Evolutionary conservation across 2,329 filamentous ascomycete species (phyloP), one percentile per base, ranked within the genome.

Genomic region (Penicillium sp.): DNA sequence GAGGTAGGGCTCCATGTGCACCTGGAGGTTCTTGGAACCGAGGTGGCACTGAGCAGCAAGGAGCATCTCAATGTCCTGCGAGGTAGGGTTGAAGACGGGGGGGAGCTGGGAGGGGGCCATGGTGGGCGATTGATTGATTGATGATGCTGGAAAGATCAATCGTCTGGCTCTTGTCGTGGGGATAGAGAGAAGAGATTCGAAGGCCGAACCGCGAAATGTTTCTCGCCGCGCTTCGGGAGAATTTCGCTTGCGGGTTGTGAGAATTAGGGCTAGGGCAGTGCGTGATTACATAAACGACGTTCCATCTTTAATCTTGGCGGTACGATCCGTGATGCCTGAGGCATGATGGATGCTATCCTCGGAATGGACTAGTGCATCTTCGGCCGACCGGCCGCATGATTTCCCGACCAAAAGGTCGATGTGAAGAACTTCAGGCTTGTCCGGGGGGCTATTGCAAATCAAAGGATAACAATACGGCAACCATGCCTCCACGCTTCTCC

Each of bases 1-100:
- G 79, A 99, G 90, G 87, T 99, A 99, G 74, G 93, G 91, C 85
- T 96, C 92, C 93, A 97, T 98, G 87, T 98, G 93, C 80, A 96
- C 92, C 88, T 98, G 95, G 77, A 99, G 83, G 89, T 99, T 99
- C 92, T 98, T 98, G 84, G 90, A 92, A 77, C 95, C 95, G 76
- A 98, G 88, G 84, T 99, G 96, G 84, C 86, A 88, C 85, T 98
- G 93, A 78, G 96, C 93, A 79, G 93, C 91, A 76, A 99, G 91
- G 79, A 99, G 92, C 91, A 93, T 95, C 91, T 99, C 95, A 85
- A 99, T 96, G 86, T 99, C 95, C 86, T 96, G 89, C 80, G 89
- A 89, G 78, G 95, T 98, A 79, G 95, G 92, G 87, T 97, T 95
- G 90, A 99, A 97, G 78, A 90, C 86, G 72, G 93, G 85, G 80